Evolutionary conservation across 2,329 filamentous ascomycete species (phyloP).

Genomic region (Colletotrichum sansevieriae): DNA sequence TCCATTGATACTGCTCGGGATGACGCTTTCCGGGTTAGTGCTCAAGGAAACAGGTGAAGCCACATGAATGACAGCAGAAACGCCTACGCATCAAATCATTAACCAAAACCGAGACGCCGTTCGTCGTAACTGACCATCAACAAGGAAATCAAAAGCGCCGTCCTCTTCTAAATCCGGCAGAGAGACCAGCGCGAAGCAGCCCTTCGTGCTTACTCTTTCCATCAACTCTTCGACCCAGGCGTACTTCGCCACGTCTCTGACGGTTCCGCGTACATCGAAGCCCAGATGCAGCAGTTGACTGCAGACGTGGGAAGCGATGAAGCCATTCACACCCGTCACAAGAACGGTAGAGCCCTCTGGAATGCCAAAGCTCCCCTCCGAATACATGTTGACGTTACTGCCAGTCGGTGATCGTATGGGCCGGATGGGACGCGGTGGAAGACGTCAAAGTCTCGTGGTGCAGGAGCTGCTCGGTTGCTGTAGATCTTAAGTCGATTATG

Average conservation of each 20-base stretch:
- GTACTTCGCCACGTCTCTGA: slow-evolving; percentile 49
- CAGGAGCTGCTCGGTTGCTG: slow-evolving; percentile 21
- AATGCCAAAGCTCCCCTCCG: slow-evolving; percentile 30
- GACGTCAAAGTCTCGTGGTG: slow-evolving; percentile 17
- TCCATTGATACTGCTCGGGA: slow-evolving; percentile 50
- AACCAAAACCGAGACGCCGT: neutral
- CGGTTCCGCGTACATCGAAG: slow-evolving; percentile 56
- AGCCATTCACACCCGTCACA: slow-evolving; percentile 59
- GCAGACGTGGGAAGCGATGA: slow-evolving; percentile 56
- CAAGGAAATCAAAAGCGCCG: slow-evolving; percentile 45
- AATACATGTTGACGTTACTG: slow-evolving; percentile 25
- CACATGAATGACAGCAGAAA: slow-evolving; percentile 45
- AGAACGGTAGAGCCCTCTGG: slow-evolving; percentile 45
- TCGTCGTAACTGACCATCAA: slow-evolving; percentile 45
- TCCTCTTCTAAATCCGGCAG: slow-evolving; percentile 51
- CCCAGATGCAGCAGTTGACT: slow-evolving; percentile 52
- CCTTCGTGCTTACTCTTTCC: slow-evolving; percentile 48
- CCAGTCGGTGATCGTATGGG: neutral
- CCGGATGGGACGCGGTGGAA: slow-evolving; percentile 1
- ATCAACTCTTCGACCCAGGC: slow-evolving; percentile 48
- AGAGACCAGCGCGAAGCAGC: slow-evolving; percentile 49
- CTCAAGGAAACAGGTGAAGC: slow-evolving; percentile 52
- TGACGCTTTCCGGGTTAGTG: slow-evolving; percentile 54
- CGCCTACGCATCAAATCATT: neutral
- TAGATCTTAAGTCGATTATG: slow-evolving; percentile 33